Percentiles rank a stretch among this genome's conserved stretches.
Conservation (phyloP, 2,329 filamentous ascomycete genomes). For the Neonectria punicea region DNA sequence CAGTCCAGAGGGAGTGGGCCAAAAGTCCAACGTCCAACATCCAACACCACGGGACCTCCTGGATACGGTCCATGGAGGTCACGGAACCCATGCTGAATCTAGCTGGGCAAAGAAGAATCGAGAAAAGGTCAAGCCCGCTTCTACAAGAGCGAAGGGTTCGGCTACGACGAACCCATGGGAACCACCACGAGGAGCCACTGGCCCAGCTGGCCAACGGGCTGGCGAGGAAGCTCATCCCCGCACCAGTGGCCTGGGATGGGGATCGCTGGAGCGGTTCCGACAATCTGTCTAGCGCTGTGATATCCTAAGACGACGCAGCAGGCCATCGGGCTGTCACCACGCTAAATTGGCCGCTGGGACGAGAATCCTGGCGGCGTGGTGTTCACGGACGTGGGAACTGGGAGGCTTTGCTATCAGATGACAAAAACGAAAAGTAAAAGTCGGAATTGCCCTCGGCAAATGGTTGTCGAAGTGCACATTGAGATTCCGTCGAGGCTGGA, state of each 20-base stretch:
- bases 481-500: constrained; percentile 7
- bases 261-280: constrained; percentile 41
- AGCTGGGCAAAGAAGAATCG: constrained; percentile 30
- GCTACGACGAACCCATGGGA: constrained; percentile 32
- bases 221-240: constrained; percentile 32
- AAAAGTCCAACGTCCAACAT: not conserved
- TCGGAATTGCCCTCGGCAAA: not conserved
- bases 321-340: constrained; percentile 35
- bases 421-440: constrained; percentile 9
- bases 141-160: constrained; percentile 28
- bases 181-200: constrained; percentile 13
- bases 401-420: constrained; percentile 19
- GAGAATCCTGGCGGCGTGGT: constrained; percentile 23
- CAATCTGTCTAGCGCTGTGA: constrained; percentile 45
- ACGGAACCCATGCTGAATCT: constrained; percentile 19
- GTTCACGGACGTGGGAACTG: constrained; percentile 19
- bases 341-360: constrained; percentile 36
- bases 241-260: constrained; percentile 35
- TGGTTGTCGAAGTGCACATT: constrained; percentile 6
- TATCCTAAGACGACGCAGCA: constrained; percentile 39
- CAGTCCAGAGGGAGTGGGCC: constrained; percentile 18
- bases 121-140: constrained; percentile 28
- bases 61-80: not conserved
- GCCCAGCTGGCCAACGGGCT: constrained; percentile 26
- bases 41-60: not conserved